phyloP scores from a whole-genome alignment of 2,329 filamentous ascomycete species.

The Venturia asperata region DNA sequence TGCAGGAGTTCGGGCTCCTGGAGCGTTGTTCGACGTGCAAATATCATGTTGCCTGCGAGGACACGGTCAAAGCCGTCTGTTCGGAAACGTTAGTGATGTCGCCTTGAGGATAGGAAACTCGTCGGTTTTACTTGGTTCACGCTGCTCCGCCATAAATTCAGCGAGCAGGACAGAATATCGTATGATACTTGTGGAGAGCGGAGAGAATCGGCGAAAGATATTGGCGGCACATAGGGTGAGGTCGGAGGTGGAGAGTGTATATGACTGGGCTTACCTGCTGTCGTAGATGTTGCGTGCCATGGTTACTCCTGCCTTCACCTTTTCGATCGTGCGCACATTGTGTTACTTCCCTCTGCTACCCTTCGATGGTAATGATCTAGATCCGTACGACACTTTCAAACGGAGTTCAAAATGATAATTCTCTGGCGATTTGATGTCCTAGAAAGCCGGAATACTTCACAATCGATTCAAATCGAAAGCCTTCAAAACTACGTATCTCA shows the following conservation, averaged over 20 bases:
- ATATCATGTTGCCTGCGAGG: conserved; percentile 62
- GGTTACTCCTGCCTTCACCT: too few relatives aligned
- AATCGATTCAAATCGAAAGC: background rate
- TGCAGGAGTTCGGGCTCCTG: conserved; percentile 66
- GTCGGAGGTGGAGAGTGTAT: background rate
- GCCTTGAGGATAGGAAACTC: background rate
- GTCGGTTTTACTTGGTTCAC: background rate
- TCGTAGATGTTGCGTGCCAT: background rate
- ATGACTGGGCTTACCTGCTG: background rate
- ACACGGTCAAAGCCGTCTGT: conserved; percentile 54
- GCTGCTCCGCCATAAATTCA: background rate
- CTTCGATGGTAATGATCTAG: background rate
- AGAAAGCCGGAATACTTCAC: background rate
- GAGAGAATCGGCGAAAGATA: background rate
- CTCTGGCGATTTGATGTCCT: background rate
- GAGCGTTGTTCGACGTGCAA: conserved; percentile 57
- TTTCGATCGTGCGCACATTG: background rate
- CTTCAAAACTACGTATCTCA: background rate
- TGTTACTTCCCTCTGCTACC: background rate
- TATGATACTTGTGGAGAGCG: background rate
- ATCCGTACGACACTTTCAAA: background rate
- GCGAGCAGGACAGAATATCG: background rate
- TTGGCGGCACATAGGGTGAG: background rate
- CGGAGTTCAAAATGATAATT: background rate
- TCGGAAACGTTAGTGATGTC: background rate